Conservation (phyloP, 306 rosid genomes). For the Medicago arabica region DNA sequence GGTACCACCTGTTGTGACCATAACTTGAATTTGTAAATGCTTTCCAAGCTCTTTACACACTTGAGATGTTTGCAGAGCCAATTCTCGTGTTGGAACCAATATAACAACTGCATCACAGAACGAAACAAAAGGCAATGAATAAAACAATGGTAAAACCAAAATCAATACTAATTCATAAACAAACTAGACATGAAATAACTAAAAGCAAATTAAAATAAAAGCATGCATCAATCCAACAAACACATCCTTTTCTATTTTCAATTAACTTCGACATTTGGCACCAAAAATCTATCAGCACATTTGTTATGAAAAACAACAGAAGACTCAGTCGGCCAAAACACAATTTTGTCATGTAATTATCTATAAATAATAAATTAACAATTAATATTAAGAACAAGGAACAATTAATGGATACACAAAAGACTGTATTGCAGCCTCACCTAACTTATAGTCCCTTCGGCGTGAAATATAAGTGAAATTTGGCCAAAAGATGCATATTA, state of each 20-base stretch:
- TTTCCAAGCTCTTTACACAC: constrained; percentile 98
- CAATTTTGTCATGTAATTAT: constrained; percentile 16
- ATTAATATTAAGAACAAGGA: neutral
- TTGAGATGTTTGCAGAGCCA: constrained; percentile 99
- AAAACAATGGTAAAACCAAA: constrained; percentile 21
- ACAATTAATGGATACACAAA: constrained; percentile 9
- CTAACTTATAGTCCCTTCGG: neutral
- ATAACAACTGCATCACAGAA: constrained; percentile 71
- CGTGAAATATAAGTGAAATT: neutral
- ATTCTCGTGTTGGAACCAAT: constrained; percentile 93
- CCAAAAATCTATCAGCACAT: constrained; percentile 14
- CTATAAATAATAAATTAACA: neutral
- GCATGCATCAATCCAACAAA: constrained; percentile 31
- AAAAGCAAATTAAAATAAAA: neutral
- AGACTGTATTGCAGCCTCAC: constrained; percentile 6
- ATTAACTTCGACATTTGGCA: neutral
- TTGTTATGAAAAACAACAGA: neutral
- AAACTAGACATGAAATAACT: neutral
- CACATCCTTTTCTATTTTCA: constrained; percentile 22
- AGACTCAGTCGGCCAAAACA: neutral
- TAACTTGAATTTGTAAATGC: constrained; percentile 91
- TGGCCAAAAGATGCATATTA: neutral
- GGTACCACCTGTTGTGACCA: constrained; percentile 99
- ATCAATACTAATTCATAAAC: constrained; percentile 12
- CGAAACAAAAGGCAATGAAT: constrained; percentile 22